Conservation (phyloP, 139 green algal species). For the Volvox reticuliferus region DNA sequence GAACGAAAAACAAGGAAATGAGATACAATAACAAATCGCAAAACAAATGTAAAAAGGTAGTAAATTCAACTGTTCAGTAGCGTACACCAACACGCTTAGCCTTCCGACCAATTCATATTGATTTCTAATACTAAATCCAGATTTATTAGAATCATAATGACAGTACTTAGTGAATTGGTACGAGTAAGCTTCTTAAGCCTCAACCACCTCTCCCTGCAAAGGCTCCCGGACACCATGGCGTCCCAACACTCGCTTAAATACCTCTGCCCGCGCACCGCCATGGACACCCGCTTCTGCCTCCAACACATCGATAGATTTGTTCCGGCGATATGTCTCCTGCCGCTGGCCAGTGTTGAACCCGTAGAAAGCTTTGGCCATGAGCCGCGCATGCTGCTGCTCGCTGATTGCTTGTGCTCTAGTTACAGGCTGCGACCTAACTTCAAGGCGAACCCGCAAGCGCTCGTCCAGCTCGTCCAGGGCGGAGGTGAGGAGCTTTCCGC, state of each 20-base stretch:
- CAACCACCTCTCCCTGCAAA: background rate
- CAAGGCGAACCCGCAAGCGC: background rate
- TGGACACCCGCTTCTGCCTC: background rate
- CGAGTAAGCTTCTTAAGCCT: background rate
- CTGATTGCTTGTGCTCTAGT: background rate
- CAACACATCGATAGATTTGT: background rate
- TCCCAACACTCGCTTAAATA: background rate
- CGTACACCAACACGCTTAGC: too few species aligned
- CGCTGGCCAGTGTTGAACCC: background rate
- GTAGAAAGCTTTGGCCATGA: background rate
- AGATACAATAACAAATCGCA: too few species aligned
- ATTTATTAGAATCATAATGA: too few species aligned
- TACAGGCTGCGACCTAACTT: background rate
- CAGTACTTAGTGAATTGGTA: too few species aligned
- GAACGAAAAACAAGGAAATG: too few species aligned
- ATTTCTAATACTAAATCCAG: too few species aligned
- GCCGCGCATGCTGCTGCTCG: background rate
- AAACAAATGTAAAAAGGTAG: too few species aligned
- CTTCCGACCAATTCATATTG: too few species aligned
- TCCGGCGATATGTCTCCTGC: conserved; percentile 1
- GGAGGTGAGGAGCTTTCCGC: conserved; percentile 45
- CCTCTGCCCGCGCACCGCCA: background rate
- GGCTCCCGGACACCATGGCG: background rate
- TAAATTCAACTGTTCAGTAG: too few species aligned
- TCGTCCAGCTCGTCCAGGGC: background rate